phyloP scores from a whole-genome alignment of 352 stramenopile species.

The Globisporangium radiosum region DNA sequence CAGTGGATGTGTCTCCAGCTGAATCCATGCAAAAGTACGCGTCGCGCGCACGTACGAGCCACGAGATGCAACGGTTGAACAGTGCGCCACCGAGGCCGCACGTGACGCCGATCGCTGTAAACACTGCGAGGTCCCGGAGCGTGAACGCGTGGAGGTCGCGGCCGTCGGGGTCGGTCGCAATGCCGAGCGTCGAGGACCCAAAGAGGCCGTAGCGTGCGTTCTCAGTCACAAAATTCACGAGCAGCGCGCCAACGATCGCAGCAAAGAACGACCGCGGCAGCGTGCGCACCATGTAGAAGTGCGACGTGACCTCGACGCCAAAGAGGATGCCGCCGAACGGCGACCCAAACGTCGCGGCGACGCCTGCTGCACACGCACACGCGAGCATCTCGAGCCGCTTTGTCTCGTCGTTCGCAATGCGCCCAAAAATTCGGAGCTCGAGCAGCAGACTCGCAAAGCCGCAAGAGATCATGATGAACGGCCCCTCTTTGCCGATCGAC shows the following conservation, averaged over 20 bases:
- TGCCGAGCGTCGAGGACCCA: slow-evolving; percentile 52
- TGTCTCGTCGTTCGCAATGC: slow-evolving; percentile 72
- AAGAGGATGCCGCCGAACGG: slow-evolving; percentile 85
- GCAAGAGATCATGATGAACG: slow-evolving; percentile 87
- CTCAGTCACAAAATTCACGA: slow-evolving; percentile 56
- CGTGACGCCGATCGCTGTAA: slow-evolving; percentile 55
- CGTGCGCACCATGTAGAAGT: slow-evolving; percentile 80
- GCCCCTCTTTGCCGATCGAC: slow-evolving; percentile 81
- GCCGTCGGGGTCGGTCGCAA: slow-evolving; percentile 20
- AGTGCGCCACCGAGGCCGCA: slow-evolving; percentile 60
- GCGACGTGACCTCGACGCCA: slow-evolving; percentile 76
- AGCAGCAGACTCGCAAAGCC: slow-evolving; percentile 77
- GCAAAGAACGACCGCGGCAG: slow-evolving; percentile 77
- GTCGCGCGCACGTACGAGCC: slow-evolving; percentile 57
- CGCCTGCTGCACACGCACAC: slow-evolving; percentile 69
- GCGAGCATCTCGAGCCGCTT: slow-evolving; percentile 81
- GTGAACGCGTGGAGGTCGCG: slow-evolving; percentile 42
- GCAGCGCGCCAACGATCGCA: slow-evolving; percentile 60
- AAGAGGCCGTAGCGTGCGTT: slow-evolving; percentile 71
- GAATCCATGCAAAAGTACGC: slow-evolving; percentile 23
- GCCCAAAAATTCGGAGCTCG: slow-evolving; percentile 54
- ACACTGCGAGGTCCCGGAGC: slow-evolving; percentile 48
- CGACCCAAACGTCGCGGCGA: slow-evolving; percentile 82
- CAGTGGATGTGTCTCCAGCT: too few species aligned
- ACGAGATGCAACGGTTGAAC: slow-evolving; percentile 66